Percentiles rank a stretch among this genome's conserved stretches.
phyloP scores from a whole-genome alignment of 2,329 filamentous ascomycete species.

The Aureobasidium melanogenum region DNA sequence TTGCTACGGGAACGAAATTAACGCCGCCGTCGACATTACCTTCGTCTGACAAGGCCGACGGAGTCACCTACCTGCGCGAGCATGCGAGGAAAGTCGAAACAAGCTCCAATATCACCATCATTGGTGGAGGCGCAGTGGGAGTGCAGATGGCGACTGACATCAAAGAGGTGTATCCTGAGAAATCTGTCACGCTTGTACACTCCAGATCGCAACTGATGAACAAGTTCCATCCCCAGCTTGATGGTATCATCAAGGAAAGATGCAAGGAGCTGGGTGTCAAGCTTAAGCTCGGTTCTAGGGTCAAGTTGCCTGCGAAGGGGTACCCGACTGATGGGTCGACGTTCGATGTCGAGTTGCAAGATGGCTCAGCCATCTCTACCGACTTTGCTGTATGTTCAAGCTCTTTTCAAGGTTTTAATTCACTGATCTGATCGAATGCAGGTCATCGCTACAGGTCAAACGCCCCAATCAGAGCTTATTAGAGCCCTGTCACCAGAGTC shows the following conservation, averaged over 20 bases:
- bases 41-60: conserved; percentile 7
- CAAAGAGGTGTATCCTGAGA: conserved; percentile 47
- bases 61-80: conserved; percentile 7
- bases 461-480: conserved; percentile 46
- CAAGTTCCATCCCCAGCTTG: conserved; percentile 38
- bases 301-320: conserved; percentile 19
- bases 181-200: conserved; percentile 50
- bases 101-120: conserved; percentile 13
- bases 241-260: conserved; percentile 31
- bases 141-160: conserved; percentile 54
- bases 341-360: conserved; percentile 34
- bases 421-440: conserved; percentile 20
- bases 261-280: conserved; percentile 41
- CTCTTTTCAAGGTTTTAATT: no score
- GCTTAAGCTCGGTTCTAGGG: conserved; percentile 37
- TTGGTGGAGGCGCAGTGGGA: conserved; percentile 53
- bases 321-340: conserved; percentile 18
- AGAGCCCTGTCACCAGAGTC: conserved; percentile 31
- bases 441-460: conserved; percentile 54
- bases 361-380: conserved; percentile 38
- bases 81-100: not conserved
- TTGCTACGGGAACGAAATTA: conserved; percentile 11
- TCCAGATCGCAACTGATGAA: conserved; percentile 47
- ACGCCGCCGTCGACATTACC: conserved; percentile 10
- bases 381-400: conserved; percentile 40